Conservation (phyloP, 2,329 filamentous ascomycete species). For the Drechmeria coniospora region DNA sequence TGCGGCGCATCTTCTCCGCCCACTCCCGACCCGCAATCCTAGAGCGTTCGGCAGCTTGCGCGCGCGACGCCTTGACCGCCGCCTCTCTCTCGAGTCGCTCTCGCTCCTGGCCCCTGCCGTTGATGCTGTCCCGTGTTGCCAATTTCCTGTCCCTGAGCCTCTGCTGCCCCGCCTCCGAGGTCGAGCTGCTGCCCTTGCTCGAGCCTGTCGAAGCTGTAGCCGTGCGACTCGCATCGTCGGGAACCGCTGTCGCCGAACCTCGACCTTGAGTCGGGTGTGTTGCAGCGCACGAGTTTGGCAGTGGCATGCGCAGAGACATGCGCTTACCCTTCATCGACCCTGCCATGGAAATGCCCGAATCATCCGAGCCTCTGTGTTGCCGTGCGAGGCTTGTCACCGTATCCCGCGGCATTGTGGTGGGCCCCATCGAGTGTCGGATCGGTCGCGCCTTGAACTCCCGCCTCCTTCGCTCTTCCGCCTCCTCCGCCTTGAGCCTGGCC, state of each 20-base stretch:
- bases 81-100: conserved; percentile 39
- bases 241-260: conserved; percentile 8
- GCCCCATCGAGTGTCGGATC: conserved; percentile 27
- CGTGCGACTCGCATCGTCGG: conserved; percentile 18
- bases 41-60: conserved; percentile 46
- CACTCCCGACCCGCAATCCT: conserved; percentile 43
- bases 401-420: conserved; percentile 33
- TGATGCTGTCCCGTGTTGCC: conserved; percentile 34
- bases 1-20: conserved; percentile 41
- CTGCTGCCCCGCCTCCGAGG: conserved; percentile 34
- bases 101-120: conserved; percentile 29
- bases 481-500: conserved; percentile 37
- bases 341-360: conserved; percentile 7
- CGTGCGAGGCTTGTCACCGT: conserved; percentile 42
- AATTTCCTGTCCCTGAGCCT: conserved; percentile 38
- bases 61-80: conserved; percentile 36
- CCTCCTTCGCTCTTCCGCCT: conserved; percentile 43
- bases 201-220: conserved; percentile 31
- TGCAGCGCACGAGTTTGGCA: conserved; percentile 3
- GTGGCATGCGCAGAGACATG: conserved; percentile 6
- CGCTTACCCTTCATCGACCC: conserved; percentile 10
- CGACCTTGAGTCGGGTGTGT: conserved; percentile 11
- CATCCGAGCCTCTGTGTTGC: conserved; percentile 24
- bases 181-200: conserved; percentile 31
- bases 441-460: conserved; percentile 51